phyloP scores from a whole-genome alignment of 257 asterid genomes.

The Forsythia viridissima region DNA sequence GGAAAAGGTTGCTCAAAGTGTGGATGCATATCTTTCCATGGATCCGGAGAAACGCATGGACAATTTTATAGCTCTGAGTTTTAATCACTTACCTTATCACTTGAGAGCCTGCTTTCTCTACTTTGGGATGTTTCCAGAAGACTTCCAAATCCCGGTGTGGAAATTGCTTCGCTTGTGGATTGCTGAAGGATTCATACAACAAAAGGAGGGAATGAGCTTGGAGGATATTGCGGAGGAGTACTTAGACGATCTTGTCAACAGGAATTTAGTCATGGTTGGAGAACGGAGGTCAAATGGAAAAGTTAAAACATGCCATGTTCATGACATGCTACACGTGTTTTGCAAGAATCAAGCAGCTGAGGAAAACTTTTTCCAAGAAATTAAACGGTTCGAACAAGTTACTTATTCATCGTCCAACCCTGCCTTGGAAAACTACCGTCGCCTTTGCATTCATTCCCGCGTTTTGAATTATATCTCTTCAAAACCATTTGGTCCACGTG shows the following conservation, averaged over 20 bases:
- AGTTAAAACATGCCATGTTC: slow-evolving; percentile 51
- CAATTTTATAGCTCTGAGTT: slow-evolving; percentile 45
- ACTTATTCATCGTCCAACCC: slow-evolving; percentile 35
- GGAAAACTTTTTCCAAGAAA: slow-evolving; percentile 45
- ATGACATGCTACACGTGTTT: slow-evolving; percentile 55
- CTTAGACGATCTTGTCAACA: slow-evolving; percentile 48
- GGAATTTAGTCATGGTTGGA: slow-evolving; percentile 49
- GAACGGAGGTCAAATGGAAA: slow-evolving; percentile 37
- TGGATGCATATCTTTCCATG: slow-evolving; percentile 40
- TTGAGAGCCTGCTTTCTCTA: slow-evolving; percentile 59
- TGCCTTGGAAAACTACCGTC: slow-evolving; percentile 39
- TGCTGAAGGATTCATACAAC: slow-evolving; percentile 60
- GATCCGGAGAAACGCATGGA: slow-evolving; percentile 40
- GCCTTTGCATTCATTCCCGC: slow-evolving; percentile 56
- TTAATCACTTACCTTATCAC: slow-evolving; percentile 51
- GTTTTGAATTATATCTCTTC: slow-evolving; percentile 38
- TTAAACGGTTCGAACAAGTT: slow-evolving; percentile 39
- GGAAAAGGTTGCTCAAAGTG: slow-evolving; percentile 8
- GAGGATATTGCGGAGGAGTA: slow-evolving; percentile 54
- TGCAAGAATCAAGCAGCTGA: slow-evolving; percentile 50
- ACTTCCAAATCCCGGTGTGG: slow-evolving; percentile 43
- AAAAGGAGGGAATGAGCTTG: slow-evolving; percentile 39
- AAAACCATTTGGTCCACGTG: slow-evolving; percentile 43
- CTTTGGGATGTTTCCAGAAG: slow-evolving; percentile 57
- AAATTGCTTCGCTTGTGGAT: slow-evolving; percentile 51